Evolutionary conservation across 2,329 filamentous ascomycete genomes (phyloP).

Genomic region (Neofusicoccum umdonicola): DNA sequence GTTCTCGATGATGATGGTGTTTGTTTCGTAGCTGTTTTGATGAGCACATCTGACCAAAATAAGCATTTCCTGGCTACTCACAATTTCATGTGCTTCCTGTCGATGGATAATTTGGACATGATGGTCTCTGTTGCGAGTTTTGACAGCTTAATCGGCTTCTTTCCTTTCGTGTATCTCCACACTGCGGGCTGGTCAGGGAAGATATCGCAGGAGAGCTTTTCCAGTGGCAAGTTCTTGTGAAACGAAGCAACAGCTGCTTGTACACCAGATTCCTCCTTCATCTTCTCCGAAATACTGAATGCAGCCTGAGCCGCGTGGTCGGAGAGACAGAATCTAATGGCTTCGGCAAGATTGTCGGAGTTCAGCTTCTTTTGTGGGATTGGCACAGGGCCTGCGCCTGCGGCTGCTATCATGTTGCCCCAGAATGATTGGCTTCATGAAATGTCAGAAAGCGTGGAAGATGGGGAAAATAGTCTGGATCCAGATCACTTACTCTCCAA

Average conservation of each 20-base stretch:
- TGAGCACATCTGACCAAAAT: background rate
- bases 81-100: background rate
- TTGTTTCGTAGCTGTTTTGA: background rate
- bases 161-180: constrained; percentile 51
- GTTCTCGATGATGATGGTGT: constrained; percentile 25
- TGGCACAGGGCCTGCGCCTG: constrained; percentile 63
- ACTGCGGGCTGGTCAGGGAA: constrained; percentile 67
- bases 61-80: background rate
- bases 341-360: constrained; percentile 63
- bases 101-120: background rate
- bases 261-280: constrained; percentile 44
- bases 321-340: constrained; percentile 54
- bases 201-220: constrained; percentile 59
- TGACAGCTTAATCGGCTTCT: background rate
- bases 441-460: too few relatives aligned
- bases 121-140: background rate
- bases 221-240: constrained; percentile 45
- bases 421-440: constrained; percentile 63
- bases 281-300: constrained; percentile 38
- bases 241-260: constrained; percentile 45
- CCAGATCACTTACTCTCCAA: constrained; percentile 54
- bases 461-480: too few relatives aligned
- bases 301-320: constrained; percentile 38
- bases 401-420: constrained; percentile 66
- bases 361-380: constrained; percentile 68